Conservation (phyloP, 129 eudicot species). For the Rutidosis leptorrhynchoides region DNA sequence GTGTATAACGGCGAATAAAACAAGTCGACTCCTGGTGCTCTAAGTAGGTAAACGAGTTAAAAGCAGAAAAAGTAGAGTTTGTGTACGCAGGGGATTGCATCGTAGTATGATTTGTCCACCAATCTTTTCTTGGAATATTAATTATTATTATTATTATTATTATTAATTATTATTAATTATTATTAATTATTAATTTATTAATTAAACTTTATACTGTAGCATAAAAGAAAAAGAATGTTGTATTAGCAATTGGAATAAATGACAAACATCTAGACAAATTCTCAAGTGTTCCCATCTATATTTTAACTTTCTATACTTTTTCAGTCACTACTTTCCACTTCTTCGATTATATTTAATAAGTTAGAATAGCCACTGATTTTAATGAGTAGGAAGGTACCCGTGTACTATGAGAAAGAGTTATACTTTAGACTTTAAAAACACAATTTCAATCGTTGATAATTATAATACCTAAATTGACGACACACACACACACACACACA, state of each 20-base stretch:
- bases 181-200: too few relatives aligned
- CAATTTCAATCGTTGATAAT: too few relatives aligned
- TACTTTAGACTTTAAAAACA: too few relatives aligned
- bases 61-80: slow-evolving; percentile 2
- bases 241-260: slow-evolving; percentile 22
- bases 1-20: too few relatives aligned
- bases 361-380: too few relatives aligned
- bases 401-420: too few relatives aligned
- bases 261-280: slow-evolving; percentile 43
- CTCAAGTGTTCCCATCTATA: slow-evolving; percentile 34
- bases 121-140: slow-evolving; percentile 4
- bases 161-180: too few relatives aligned
- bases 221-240: slow-evolving; percentile 42
- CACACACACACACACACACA: too few relatives aligned
- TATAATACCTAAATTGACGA: too few relatives aligned
- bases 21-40: too few relatives aligned
- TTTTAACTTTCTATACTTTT: slow-evolving; percentile 23
- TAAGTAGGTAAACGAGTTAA: not conserved
- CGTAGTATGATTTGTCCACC: slow-evolving; percentile 12
- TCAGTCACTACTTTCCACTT: slow-evolving; percentile 35
- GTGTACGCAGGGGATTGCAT: slow-evolving; percentile 20
- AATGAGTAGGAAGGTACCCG: too few relatives aligned
- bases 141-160: too few relatives aligned
- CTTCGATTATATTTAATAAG: slow-evolving; percentile 12
- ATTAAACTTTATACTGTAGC: not conserved